Base-by-base conservation (phyloP, 169 alveolate genomes). In the Plasmodium gallinaceum region DNA sequence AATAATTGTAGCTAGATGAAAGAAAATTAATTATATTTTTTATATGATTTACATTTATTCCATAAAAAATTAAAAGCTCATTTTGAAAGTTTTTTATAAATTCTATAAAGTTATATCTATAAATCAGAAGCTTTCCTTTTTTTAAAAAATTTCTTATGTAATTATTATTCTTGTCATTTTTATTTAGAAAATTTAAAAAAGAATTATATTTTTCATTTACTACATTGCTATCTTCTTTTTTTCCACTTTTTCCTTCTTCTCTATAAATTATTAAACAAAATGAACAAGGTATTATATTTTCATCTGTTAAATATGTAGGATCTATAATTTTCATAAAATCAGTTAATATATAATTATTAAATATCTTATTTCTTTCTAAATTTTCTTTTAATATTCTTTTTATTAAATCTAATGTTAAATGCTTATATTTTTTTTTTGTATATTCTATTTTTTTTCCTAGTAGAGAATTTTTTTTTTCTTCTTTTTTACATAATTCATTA, bases 361-460 rank as follows among this genome's bases (percentile, higher is more conserved):
- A 69, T 9, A 54, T 68, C 14, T 58, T 68, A 69, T 83, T 83
- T 62, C 18, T 69, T 26, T 83, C 91, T 37, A 86, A 51, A 71
- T 70, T 86, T 66, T 86, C 78, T 65, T 86, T 86, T 66, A 86
- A 64, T 66, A 86, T 71, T 5, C 92, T 68, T 64, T 60, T 60
- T 46, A 71, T 51, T 46, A 86, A 86, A 60, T 86, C 92, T 9
- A 61, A 60, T n/a, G 88, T 86, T 52, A 86, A 72, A 10, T 46
- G 58, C 26, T 58, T 86, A 54, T 86, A 86, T 51, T 86, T 86
- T 54, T 26, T 86, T 32, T 86, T 72, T 14, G 92, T 51, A 54
- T 60, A 86, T 52, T 86, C 92, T 24, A 86, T 86, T 86, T 86
- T 86, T 46, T 72, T 86, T 65, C 92, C 92, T 9, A 72, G 74